phyloP scores from a whole-genome alignment of 495 filamentous ascomycete genomes.

The Filosporella fistucella region DNA sequence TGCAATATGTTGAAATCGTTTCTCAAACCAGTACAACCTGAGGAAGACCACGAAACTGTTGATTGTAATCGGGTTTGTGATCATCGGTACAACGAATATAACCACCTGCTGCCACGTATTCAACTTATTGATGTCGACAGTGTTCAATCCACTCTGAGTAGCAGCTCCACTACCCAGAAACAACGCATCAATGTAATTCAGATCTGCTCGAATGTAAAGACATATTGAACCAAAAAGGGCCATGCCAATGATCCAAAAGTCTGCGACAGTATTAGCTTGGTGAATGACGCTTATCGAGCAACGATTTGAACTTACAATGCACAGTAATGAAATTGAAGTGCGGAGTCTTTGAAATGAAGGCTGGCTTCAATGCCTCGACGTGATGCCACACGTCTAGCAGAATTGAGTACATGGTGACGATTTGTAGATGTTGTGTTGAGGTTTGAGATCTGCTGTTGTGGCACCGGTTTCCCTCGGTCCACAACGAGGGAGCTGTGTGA shows the following conservation, averaged over 20 bases:
- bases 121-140: slow-evolving; percentile 71
- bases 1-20: slow-evolving; percentile 78
- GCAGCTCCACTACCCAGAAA: slow-evolving; percentile 76
- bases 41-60: slow-evolving; percentile 84
- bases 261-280: slow-evolving; percentile 31
- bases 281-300: not conserved
- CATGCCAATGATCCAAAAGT: slow-evolving; percentile 72
- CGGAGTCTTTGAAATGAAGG: slow-evolving; percentile 46
- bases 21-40: slow-evolving; percentile 96
- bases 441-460: not conserved
- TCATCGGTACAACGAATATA: slow-evolving; percentile 64
- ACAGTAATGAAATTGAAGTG: slow-evolving; percentile 81
- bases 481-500: not conserved
- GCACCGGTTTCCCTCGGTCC: not conserved
- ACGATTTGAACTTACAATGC: slow-evolving; percentile 56
- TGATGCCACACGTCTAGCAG: slow-evolving; percentile 28
- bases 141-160: slow-evolving; percentile 91
- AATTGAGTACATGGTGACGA: slow-evolving; percentile 11
- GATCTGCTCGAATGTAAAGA: slow-evolving; percentile 50
- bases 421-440: not conserved
- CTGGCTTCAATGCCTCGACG: slow-evolving; percentile 42
- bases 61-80: slow-evolving; percentile 88
- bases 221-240: slow-evolving; percentile 70
- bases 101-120: slow-evolving; percentile 73
- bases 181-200: slow-evolving; percentile 85